Percentiles rank a stretch among this genome's conserved stretches.
These are phyloP conservation scores for Phaeodactylum tricornutum DNA, from an alignment of 108 stramenopile genomes.

Conservation along the genomic window DNA sequence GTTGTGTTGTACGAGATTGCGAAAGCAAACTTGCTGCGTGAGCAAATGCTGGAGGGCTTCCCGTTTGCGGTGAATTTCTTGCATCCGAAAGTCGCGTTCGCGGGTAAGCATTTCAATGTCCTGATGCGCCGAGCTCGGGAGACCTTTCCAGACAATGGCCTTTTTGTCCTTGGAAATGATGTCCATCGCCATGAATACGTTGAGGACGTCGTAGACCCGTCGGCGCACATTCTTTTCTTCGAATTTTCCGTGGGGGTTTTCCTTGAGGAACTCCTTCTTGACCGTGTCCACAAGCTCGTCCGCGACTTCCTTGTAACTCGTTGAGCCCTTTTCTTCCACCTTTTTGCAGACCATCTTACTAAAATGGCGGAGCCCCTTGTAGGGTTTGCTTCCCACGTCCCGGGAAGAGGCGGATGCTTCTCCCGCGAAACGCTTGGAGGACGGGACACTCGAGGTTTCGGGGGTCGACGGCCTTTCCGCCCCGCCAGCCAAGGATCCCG, in stretches of 20 bases:
- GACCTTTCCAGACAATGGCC: conserved; percentile 80
- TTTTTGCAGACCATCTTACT: conserved; percentile 88
- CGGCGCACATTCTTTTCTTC: conserved; percentile 88
- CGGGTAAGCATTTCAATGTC: conserved; percentile 38
- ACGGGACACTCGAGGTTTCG: conserved; percentile 4
- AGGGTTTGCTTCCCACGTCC: no score
- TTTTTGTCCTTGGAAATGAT: conserved; percentile 89
- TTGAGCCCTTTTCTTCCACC: conserved; percentile 88
- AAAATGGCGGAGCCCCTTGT: conserved; percentile 86
- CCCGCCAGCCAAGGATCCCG: conserved; percentile 1
- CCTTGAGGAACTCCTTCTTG: conserved; percentile 35
- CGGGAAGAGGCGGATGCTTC: no score
- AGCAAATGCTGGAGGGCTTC: conserved; percentile 73
- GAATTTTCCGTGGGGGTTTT: conserved; percentile 49
- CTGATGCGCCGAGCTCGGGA: conserved; percentile 40
- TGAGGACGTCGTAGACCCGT: conserved; percentile 93
- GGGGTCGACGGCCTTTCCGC: conserved; percentile 4
- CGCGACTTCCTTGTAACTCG: conserved; percentile 93
- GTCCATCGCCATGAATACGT: conserved; percentile 94
- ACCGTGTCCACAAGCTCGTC: conserved; percentile 80
- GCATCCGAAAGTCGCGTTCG: conserved; percentile 26
- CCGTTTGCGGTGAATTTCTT: conserved; percentile 51
- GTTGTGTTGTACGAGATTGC: conserved; percentile 72
- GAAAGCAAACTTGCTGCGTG: conserved; percentile 80
- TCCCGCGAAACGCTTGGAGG: conserved; percentile 6